Conservation (phyloP, 352 stramenopile species). For the Plasmopara viticola region DNA sequence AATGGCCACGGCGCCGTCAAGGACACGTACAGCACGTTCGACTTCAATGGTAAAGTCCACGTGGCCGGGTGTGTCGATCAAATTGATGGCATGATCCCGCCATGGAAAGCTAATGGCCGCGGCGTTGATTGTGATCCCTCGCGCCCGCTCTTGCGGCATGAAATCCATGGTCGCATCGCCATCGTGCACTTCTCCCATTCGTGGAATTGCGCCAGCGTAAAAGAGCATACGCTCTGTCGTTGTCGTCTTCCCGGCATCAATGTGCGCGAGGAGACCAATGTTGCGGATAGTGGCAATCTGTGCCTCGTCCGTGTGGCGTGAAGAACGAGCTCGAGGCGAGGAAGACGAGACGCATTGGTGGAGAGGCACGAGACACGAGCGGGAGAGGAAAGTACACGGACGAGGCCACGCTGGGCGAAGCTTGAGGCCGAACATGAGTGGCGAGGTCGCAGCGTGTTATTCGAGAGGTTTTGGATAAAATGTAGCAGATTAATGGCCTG, state of each 20-base stretch:
- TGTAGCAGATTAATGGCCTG: no score
- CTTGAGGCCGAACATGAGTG: no score
- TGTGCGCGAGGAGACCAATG: slow-evolving; percentile 98
- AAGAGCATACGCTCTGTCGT: slow-evolving; percentile 98
- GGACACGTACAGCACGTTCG: slow-evolving; percentile 93
- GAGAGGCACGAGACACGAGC: no score
- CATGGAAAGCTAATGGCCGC: slow-evolving; percentile 95
- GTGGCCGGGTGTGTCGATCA: slow-evolving; percentile 97
- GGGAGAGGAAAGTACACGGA: no score
- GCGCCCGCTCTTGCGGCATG: slow-evolving; percentile 92
- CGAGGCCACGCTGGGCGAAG: no score
- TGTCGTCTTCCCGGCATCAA: slow-evolving; percentile 98
- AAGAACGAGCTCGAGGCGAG: slow-evolving; percentile 9
- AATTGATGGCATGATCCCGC: slow-evolving; percentile 93
- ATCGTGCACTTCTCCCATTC: slow-evolving; percentile 74
- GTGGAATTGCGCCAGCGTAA: slow-evolving; percentile 85
- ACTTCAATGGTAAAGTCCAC: slow-evolving; percentile 99
- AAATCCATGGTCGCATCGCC: slow-evolving; percentile 81
- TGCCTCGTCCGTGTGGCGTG: slow-evolving; percentile 12
- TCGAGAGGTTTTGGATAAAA: no score
- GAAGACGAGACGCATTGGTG: slow-evolving; percentile 1
- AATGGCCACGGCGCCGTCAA: slow-evolving; percentile 96
- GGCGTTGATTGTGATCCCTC: slow-evolving; percentile 97
- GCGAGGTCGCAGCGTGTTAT: no score
- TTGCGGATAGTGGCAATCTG: slow-evolving; percentile 79